These are phyloP conservation scores for Prunus yedoensis DNA, from an alignment of 331 rosid genomes.

Conservation along the genomic window DNA sequence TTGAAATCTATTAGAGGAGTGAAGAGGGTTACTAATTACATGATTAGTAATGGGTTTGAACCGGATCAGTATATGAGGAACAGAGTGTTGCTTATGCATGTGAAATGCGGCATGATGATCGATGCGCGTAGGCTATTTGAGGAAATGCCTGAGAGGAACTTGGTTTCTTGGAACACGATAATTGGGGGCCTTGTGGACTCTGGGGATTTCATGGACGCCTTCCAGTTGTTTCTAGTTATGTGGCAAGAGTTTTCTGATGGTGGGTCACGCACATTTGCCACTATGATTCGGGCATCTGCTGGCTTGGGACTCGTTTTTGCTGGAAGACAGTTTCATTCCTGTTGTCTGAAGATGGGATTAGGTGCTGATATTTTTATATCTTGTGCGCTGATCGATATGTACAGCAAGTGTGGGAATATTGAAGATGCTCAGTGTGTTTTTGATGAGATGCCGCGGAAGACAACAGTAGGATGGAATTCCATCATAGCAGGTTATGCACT, in stretches of 20 bases:
- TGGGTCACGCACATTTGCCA: conserved; percentile 49
- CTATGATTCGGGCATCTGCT: conserved; percentile 67
- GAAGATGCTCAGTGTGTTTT: conserved; percentile 78
- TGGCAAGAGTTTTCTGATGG: conserved; percentile 65
- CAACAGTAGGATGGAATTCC: conserved; percentile 79
- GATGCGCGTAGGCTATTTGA: conserved; percentile 64
- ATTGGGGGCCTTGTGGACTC: conserved; percentile 67
- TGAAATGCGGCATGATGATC: conserved; percentile 66
- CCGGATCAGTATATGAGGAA: conserved; percentile 67
- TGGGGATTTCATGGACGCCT: conserved; percentile 62
- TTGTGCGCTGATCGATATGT: conserved; percentile 84
- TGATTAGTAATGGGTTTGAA: conserved; percentile 61
- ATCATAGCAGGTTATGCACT: conserved; percentile 84
- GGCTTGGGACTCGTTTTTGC: conserved; percentile 51
- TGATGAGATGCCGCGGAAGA: conserved; percentile 73
- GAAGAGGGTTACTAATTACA: conserved; percentile 57
- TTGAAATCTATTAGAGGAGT: conserved; percentile 67
- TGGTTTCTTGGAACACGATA: conserved; percentile 62
- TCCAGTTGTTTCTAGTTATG: conserved; percentile 49
- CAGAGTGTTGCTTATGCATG: conserved; percentile 71
- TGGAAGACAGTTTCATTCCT: conserved; percentile 75
- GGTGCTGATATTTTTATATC: conserved; percentile 53
- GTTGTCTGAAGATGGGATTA: conserved; percentile 66
- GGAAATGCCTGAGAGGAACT: conserved; percentile 60
- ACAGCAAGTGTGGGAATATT: conserved; percentile 77